Conservation (phyloP, 352 stramenopile species). For the Globisporangium barbulae region DNA sequence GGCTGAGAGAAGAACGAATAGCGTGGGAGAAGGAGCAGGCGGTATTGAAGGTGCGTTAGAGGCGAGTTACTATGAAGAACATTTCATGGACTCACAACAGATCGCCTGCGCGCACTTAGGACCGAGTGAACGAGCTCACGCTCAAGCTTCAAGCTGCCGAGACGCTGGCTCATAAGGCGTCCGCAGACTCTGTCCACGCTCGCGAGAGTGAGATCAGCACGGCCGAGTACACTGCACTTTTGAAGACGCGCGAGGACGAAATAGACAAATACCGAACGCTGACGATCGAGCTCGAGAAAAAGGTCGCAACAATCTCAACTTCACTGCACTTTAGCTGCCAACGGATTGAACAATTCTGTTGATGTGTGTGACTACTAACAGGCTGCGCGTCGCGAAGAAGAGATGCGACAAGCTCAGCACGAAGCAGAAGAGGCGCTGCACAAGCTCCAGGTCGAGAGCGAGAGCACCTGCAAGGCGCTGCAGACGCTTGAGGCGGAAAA, state of each 20-base stretch:
- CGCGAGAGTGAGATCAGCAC: slow-evolving; percentile 24
- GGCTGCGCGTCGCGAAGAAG: slow-evolving; percentile 44
- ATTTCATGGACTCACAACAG: not conserved
- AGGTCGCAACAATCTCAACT: slow-evolving; percentile 20
- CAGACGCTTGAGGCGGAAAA: slow-evolving; percentile 56
- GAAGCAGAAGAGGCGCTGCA: slow-evolving; percentile 52
- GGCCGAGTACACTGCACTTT: slow-evolving; percentile 20
- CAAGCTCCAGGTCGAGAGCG: slow-evolving; percentile 44
- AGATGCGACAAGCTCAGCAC: slow-evolving; percentile 28
- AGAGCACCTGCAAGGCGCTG: slow-evolving; percentile 39
- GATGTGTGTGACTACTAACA: slow-evolving; percentile 14
- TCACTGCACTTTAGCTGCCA: not conserved
- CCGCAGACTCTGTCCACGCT: slow-evolving; percentile 8
- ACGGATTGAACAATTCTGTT: not conserved
- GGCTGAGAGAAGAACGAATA: slow-evolving; percentile 55
- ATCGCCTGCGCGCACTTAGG: slow-evolving; percentile 11
- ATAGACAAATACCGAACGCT: slow-evolving; percentile 45
- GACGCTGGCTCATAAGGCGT: slow-evolving; percentile 29
- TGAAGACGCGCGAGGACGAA: slow-evolving; percentile 47
- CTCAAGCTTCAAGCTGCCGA: slow-evolving; percentile 62
- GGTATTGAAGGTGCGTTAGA: slow-evolving; percentile 34
- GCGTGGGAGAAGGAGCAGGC: slow-evolving; percentile 47
- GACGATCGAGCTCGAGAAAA: slow-evolving; percentile 40
- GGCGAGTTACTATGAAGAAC: not conserved
- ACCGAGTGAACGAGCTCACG: slow-evolving; percentile 45